Evolutionary conservation across 2,329 filamentous ascomycete species (phyloP).

Genomic region (Alternaria ventricosa): DNA sequence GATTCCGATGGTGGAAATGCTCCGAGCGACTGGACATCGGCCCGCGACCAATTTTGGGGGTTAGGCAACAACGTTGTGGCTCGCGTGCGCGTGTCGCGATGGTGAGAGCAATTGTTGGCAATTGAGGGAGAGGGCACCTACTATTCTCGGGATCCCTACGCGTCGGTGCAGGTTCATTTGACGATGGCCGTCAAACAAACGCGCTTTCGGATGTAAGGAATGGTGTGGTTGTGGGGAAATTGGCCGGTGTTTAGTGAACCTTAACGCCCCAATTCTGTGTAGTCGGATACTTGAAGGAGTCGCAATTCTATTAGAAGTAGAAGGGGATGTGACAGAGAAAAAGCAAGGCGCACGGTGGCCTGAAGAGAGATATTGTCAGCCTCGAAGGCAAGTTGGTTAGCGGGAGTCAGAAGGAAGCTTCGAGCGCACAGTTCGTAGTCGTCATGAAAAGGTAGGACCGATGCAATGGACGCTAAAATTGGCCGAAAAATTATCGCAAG

Average conservation of each 20-base stretch:
- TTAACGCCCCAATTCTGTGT: conserved; percentile 17
- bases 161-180: conserved; percentile 97
- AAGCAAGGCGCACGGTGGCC: conserved; percentile 33
- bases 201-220: conserved; percentile 63
- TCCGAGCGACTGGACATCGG: conserved; percentile 20
- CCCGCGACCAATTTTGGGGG: conserved; percentile 11
- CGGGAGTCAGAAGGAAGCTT: conserved; percentile 37
- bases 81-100: conserved; percentile 16
- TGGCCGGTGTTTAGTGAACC: conserved; percentile 22
- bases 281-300: conserved; percentile 12
- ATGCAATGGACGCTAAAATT: conserved; percentile 16
- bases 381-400: conserved; percentile 33
- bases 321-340: conserved; percentile 13
- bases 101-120: conserved; percentile 5
- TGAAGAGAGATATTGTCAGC: conserved; percentile 33
- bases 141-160: conserved; percentile 64
- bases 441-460: conserved; percentile 29
- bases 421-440: conserved; percentile 30
- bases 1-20: conserved; percentile 20
- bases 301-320: conserved; percentile 11
- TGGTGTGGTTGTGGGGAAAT: conserved; percentile 17
- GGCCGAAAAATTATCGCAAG: conserved; percentile 26
- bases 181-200: conserved; percentile 91
- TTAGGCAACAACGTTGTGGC: conserved; percentile 28
- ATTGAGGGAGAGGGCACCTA: conserved; percentile 53